These are phyloP conservation scores for Plasmodium cynomolgi DNA, from an alignment of 169 alveolate genomes.

Conservation along the genomic window DNA sequence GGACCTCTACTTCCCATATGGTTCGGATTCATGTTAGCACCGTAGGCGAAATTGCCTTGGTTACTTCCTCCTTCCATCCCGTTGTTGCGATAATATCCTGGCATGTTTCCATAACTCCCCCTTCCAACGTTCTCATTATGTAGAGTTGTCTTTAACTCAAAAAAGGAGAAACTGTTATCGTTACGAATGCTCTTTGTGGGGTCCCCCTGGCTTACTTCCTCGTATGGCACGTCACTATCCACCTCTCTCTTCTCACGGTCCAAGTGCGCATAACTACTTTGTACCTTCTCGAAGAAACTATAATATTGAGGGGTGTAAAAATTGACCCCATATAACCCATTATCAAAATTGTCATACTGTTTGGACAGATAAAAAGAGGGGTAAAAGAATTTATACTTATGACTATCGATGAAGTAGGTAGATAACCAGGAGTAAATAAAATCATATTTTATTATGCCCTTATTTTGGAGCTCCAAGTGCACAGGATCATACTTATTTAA, in stretches of 20 bases:
- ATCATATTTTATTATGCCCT: constrained; percentile 36
- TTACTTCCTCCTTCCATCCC: neutral
- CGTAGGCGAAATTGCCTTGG: neutral
- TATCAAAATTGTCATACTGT: neutral
- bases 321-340: neutral
- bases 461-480: constrained; percentile 52
- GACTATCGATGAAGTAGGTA: constrained; percentile 14
- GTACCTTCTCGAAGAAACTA: constrained; percentile 6
- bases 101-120: neutral
- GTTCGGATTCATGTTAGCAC: neutral
- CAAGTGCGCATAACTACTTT: neutral
- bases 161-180: neutral
- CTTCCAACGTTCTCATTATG: neutral
- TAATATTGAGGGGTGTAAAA: constrained; percentile 2
- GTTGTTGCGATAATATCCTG: neutral
- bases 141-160: neutral
- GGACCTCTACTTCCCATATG: neutral
- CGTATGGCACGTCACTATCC: neutral
- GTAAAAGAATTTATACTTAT: constrained; percentile 15
- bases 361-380: constrained; percentile 26
- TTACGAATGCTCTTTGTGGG: neutral
- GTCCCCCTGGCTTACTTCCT: neutral
- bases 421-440: constrained; percentile 48
- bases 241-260: neutral
- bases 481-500: constrained; percentile 19